Base-by-base conservation (phyloP, 2,329 filamentous ascomycete genomes). In the Nectriaceae sp. region DNA sequence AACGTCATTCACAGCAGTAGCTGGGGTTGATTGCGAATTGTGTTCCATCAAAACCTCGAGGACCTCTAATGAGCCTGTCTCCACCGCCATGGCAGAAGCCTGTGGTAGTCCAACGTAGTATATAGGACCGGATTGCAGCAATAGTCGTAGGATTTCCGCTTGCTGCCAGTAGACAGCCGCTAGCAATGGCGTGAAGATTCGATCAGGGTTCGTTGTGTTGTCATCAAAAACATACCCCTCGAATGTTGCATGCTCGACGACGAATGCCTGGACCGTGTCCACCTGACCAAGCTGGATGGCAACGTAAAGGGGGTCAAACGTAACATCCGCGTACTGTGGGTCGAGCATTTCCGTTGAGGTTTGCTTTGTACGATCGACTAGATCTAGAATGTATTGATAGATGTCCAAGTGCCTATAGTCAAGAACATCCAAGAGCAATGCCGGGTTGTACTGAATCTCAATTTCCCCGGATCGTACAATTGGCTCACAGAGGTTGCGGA, bases 141-240 rank as follows among this genome's bases (percentile, higher is more conserved):
- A 45, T n/a, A 61, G 20, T 4, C 49, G 53, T 16, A 60, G 50
- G 15, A 66, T 57, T 0, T 59, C 57, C 1, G 53, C 8, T 18
- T 57, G 54, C n/a, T 56, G 44, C 64, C 64, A 67, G 13, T 55
- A 55, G 4, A 62, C 57, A 3, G 65, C 63, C 5, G 63, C 63
- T 2, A 60, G 50, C 2, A 67, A 49, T 2, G 65, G 64, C 1
- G 60, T 62, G n/a, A 67, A 53, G n/a, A 62, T 42, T 21, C 51
- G 49, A 22, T 55, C 49, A 13, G 39, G 42, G 18, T 42, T 40
- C 3, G 18, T 39, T 3, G 24, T 6, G 21, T 43, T 33, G 16
- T 52, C 52, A 29, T 57, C 55, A 2, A 44, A 29, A 5, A 56
- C 56, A 20, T 52, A 50, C 38, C 63, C 64, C 22, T 56, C 42